Conservation (phyloP, 176 grass and related monocot genomes). For the Otatea glauca region DNA sequence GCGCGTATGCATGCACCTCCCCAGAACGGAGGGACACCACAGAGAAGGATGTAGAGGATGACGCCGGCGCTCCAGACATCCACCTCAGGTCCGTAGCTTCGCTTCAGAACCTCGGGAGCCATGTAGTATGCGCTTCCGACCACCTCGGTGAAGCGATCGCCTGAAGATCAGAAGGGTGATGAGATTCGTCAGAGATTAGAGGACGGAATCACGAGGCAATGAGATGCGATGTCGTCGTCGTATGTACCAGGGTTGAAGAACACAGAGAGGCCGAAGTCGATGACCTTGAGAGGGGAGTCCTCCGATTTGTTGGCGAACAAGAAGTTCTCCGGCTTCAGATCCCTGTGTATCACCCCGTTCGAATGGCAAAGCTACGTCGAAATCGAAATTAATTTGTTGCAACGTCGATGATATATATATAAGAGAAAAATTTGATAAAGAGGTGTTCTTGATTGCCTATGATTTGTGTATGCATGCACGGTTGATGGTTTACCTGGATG, state of each 20-base stretch:
- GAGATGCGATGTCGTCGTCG: neutral
- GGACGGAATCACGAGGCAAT: neutral
- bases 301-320: slow-evolving; percentile 69
- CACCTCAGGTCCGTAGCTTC: slow-evolving; percentile 74
- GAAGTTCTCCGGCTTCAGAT: slow-evolving; percentile 94
- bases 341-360: slow-evolving; percentile 76
- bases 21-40: slow-evolving; percentile 84
- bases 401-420: neutral
- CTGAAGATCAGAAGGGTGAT: slow-evolving; percentile 26
- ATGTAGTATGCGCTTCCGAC: slow-evolving; percentile 93
- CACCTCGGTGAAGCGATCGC: slow-evolving; percentile 79
- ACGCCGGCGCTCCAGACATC: slow-evolving; percentile 93
- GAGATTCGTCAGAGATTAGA: neutral
- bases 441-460: neutral
- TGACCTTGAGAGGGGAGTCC: slow-evolving; percentile 77
- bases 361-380: slow-evolving; percentile 64
- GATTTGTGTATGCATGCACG: neutral
- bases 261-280: slow-evolving; percentile 96
- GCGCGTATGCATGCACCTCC: slow-evolving; percentile 40
- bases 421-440: neutral
- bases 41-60: slow-evolving; percentile 92
- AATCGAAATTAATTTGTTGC: neutral
- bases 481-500: slow-evolving; percentile 41
- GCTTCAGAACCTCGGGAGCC: slow-evolving; percentile 77
- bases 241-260: slow-evolving; percentile 66